A percentile compares a stretch with the other conserved stretches of the same genome.
These are phyloP conservation scores for Globisporangium middletonii DNA, from an alignment of 352 stramenopile species.

Conservation along the genomic window DNA sequence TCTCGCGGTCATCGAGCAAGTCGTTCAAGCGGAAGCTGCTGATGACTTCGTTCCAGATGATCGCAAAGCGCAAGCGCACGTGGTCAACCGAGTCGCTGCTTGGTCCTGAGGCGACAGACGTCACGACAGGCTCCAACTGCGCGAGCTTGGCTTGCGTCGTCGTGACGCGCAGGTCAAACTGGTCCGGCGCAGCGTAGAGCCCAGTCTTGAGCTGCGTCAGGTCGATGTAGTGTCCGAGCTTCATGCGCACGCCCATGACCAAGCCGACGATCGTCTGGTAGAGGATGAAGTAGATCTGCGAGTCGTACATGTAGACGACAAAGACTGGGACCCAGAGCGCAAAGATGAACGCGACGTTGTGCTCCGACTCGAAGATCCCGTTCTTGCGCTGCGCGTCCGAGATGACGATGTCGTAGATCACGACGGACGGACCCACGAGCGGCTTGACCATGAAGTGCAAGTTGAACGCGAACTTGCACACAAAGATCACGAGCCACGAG, in stretches of 20 bases:
- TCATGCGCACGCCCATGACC: constrained; percentile 68
- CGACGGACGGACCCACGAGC: constrained; percentile 66
- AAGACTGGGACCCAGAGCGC: constrained; percentile 74
- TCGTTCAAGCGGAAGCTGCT: constrained; percentile 84
- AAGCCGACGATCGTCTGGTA: constrained; percentile 73
- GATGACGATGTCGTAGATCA: constrained; percentile 59
- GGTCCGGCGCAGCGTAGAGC: constrained; percentile 48
- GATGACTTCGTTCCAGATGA: constrained; percentile 87
- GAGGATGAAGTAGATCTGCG: constrained; percentile 85
- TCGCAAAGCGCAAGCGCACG: constrained; percentile 67
- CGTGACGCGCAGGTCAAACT: constrained; percentile 70
- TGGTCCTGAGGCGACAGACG: background rate
- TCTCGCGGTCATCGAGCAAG: constrained; percentile 77
- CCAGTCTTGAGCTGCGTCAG: constrained; percentile 59
- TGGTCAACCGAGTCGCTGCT: constrained; percentile 23
- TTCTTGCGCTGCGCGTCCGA: constrained; percentile 24
- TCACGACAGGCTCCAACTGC: constrained; percentile 4
- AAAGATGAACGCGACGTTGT: constrained; percentile 78
- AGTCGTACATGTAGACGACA: constrained; percentile 84
- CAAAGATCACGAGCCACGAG: constrained; percentile 71
- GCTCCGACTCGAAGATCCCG: constrained; percentile 53
- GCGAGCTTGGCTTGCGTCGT: constrained; percentile 39
- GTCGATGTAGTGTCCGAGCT: constrained; percentile 68
- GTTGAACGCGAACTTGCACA: constrained; percentile 75
- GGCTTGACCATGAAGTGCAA: constrained; percentile 81